Evolutionary conservation across 2,329 filamentous ascomycete species (phyloP), one percentile per base, ranked within the genome.

Genomic region (Aspergillus novoparasiticus): DNA sequence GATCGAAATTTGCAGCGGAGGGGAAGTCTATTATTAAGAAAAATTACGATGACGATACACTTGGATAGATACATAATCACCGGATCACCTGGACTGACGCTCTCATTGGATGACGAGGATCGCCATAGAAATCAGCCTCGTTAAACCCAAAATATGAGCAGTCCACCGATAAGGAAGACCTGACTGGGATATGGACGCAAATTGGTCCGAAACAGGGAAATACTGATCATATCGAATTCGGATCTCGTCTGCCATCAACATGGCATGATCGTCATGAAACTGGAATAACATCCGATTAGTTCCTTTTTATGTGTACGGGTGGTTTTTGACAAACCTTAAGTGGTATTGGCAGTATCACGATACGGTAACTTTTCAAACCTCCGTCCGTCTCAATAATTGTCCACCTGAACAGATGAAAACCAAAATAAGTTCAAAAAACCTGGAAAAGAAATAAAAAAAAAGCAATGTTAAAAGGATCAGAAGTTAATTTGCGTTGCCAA

Each of bases 21-120:
- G 36, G 51, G 51, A 54, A 54, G 51, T 54, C n/a, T 54, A 36
- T 54, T 54, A 54, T 26, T 54, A 34, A 54, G 30, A 23, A 34
- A 54, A 11, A 54, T 54, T 34, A 36, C 48, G 26, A 51, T 8
- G 6, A 16, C 45, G 21, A 48, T 46, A 46, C 43, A 2, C 43
- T 46, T 12, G n/a, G 16, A 19, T 43, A n/a, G 45, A 46, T 23
- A 6, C 45, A 12, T 10, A 14, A 50, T 28, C 46, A 50, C 12
- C 23, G 28, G 46, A 26, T 50, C 46, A 28, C 8, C 23, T 12
- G 46, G 46, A 16, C 26, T 50, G 46, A 50, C 11, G 21, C 23
- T 51, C 48, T n/a, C 26, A 51, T 51, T 51, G 48, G 48, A n/a
- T 30, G 16, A 51, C 0, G 23, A n/a, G 16, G 48, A 51, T 51